A percentile compares a stretch with the other conserved stretches of the same genome.
These are phyloP conservation scores for Cytospora paraplurivora DNA, from an alignment of 2,329 filamentous ascomycete genomes.

Conservation along the genomic window DNA sequence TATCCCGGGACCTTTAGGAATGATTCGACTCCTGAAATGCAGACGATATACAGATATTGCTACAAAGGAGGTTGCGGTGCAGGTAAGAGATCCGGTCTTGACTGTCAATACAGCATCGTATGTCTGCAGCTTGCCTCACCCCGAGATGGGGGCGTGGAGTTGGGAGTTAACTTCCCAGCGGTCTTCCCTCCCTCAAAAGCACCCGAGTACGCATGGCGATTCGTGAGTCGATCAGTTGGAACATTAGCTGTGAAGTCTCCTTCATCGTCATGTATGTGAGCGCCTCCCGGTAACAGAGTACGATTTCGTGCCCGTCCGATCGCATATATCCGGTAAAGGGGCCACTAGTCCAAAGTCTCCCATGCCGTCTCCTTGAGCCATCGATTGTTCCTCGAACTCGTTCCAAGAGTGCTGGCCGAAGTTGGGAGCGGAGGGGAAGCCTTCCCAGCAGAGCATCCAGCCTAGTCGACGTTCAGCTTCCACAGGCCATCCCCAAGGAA, in stretches of 20 bases:
- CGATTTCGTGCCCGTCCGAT: neutral
- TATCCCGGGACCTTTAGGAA: too few species aligned
- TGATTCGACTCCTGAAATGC: too few species aligned
- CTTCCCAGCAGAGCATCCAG: neutral
- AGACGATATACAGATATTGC: too few species aligned
- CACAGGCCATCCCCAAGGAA: conserved; percentile 93
- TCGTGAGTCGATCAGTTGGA: neutral
- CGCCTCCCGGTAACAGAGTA: neutral
- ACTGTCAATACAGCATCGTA: too few species aligned
- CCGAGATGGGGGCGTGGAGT: too few species aligned
- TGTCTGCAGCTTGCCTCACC: too few species aligned
- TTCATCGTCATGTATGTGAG: neutral
- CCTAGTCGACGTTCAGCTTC: conserved; percentile 62
- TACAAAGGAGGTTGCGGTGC: too few species aligned
- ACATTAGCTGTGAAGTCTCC: neutral
- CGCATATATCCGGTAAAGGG: neutral
- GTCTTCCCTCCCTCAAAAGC: too few species aligned
- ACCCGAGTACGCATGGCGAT: neutral
- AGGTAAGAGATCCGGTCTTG: too few species aligned
- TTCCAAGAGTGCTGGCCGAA: neutral
- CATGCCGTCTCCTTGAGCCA: neutral
- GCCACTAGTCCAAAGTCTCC: too few species aligned
- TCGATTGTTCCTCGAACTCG: too few species aligned
- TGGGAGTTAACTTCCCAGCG: too few species aligned
- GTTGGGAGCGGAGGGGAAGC: neutral